phyloP scores from a whole-genome alignment of 805 yeast species.

The Maudiozyma saulgeensis region DNA sequence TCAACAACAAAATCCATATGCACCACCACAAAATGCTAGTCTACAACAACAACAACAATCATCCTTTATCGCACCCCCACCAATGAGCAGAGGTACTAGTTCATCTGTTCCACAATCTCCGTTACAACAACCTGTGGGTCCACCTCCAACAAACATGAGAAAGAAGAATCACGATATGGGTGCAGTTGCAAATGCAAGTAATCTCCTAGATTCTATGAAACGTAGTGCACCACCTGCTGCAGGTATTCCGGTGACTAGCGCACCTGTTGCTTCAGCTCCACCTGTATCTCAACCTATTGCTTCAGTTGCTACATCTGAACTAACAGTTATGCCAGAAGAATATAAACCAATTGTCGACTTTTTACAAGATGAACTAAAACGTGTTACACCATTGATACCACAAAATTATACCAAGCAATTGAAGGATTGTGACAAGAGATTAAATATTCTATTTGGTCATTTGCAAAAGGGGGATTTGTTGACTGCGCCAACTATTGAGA shows the following conservation, averaged over 20 bases:
- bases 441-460: constrained; percentile 66
- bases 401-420: constrained; percentile 64
- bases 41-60: constrained; percentile 27
- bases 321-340: constrained; percentile 39
- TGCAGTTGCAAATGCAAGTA: constrained; percentile 17
- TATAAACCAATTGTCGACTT: constrained; percentile 50
- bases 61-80: constrained; percentile 32
- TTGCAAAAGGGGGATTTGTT: constrained; percentile 64
- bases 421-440: constrained; percentile 72
- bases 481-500: constrained; percentile 44
- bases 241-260: constrained; percentile 13
- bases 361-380: constrained; percentile 45
- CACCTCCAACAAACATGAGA: constrained; percentile 25
- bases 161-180: constrained; percentile 15
- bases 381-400: constrained; percentile 66
- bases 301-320: constrained; percentile 10
- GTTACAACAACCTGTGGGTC: constrained; percentile 25
- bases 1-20: constrained; percentile 1
- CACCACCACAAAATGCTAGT: constrained; percentile 14
- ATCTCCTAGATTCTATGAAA: constrained; percentile 14
- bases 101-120: constrained; percentile 10
- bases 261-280: background rate
- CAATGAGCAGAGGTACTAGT: constrained; percentile 6
- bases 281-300: constrained; percentile 20
- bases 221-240: constrained; percentile 4